Evolutionary conservation across 2,329 filamentous ascomycete genomes (phyloP), one percentile per base, ranked within the genome.

Genomic region (Harringtonia aguacate): DNA sequence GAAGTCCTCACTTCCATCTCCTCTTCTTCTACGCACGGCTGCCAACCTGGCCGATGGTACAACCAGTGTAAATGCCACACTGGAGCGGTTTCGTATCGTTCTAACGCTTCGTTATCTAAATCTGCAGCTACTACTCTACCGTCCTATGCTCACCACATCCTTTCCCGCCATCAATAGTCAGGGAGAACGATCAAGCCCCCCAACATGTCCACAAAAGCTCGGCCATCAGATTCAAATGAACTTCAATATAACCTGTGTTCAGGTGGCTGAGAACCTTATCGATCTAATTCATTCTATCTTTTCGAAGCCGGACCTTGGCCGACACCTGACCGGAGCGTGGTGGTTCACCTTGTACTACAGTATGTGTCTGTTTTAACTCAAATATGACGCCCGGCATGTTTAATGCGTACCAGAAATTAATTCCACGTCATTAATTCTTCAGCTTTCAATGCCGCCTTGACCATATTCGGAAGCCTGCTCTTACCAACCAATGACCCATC

Each of bases 91-190:
- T 22, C 36, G 36, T 20, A 13, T 37, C 36, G 27, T 74, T 4
- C 54, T 61, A 4, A 56, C 59, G 0, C 41, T 62, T 3, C 45
- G 61, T 14, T 58, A 61, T 37, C 58, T 59, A 33, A 62, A 59
- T 40, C 41, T 62, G 12, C 56, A 53, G 13, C 52, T 63, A 1
- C 50, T 63, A 1, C 53, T 56, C 1, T 56, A 61, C 33, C 50
- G 61, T 2, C 58, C 59, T 2, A 46, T 58, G 8, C 40, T 60
- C 2, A 31, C 28, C 17, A 40, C 9, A 17, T 18, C 29, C 17
- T 24, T 9, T 20, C 21, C 13, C 20, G 27, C 41, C 8, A 51
- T 53, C 17, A n/a, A n/a, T n/a, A n/a, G 46, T 53, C 37, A 36
- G 52, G 2, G 55, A 52, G 22, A 53, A 50, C 24, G 36, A 40